A percentile compares a stretch with the other conserved stretches of the same genome.
Evolutionary conservation across 1,139 yeast species (phyloP).

Genomic region (Sugiyamaella neomexicana): DNA sequence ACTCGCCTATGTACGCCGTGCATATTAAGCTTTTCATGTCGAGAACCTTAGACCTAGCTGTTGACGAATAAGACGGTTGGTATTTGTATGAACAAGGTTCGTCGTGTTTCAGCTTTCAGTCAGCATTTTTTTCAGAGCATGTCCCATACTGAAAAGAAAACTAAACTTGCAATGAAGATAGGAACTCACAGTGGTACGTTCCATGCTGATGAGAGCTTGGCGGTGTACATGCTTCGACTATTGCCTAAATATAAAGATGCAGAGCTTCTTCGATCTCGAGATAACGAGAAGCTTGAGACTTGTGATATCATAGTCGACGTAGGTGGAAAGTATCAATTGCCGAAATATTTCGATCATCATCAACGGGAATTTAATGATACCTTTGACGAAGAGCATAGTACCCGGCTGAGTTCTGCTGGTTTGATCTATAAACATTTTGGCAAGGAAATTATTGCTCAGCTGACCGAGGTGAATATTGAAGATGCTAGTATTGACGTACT

Average conservation of each 20-base stretch:
- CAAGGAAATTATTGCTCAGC: slow-evolving; percentile 60
- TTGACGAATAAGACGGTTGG: background rate
- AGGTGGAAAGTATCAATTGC: slow-evolving; percentile 87
- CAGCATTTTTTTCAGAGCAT: background rate
- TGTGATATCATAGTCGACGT: slow-evolving; percentile 96
- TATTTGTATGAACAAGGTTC: slow-evolving; percentile 2
- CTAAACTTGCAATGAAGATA: slow-evolving; percentile 46
- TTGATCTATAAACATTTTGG: slow-evolving; percentile 92
- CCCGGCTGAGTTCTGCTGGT: slow-evolving; percentile 93
- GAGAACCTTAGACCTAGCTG: background rate
- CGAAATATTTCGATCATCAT: slow-evolving; percentile 91
- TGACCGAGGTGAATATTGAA: slow-evolving; percentile 39
- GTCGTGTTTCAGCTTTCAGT: background rate
- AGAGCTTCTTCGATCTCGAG: slow-evolving; percentile 76
- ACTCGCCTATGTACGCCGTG: background rate
- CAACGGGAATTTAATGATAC: slow-evolving; percentile 78
- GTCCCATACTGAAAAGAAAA: slow-evolving; percentile 20
- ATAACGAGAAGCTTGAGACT: slow-evolving; percentile 75
- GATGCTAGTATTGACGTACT: slow-evolving; percentile 51
- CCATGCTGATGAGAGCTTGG: slow-evolving; percentile 98
- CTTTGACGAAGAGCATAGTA: slow-evolving; percentile 54
- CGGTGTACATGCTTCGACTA: slow-evolving; percentile 78
- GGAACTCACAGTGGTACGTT: slow-evolving; percentile 95
- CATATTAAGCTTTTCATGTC: slow-evolving; percentile 2
- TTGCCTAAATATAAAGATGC: slow-evolving; percentile 71